Base-by-base conservation (phyloP, 257 asterid species). In the Nicotiana sylvestris region DNA sequence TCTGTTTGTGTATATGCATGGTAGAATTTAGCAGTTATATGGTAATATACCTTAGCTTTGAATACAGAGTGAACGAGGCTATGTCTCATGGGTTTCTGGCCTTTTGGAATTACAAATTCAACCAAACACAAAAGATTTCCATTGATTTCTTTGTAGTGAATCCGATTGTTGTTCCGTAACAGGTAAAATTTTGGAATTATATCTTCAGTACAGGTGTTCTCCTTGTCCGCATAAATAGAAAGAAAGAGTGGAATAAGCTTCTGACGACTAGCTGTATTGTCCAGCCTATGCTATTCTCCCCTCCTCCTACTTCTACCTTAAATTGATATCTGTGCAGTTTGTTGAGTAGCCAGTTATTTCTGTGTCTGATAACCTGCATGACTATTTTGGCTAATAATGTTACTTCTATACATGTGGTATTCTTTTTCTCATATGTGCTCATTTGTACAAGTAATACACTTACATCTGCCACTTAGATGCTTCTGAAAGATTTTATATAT, bases 111-210 rank as follows among this genome's bases (percentile, higher is more conserved):
- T 35, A 35, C 39, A 35, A 5, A 35, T 35, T 35, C 39, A 35
- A 96, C 90, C 0, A 94, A 87, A 84, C 98, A 96, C 78, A 33
- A 94, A 90, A 70, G 98, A 96, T 68, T 94, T 89, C 98, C 98
- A 96, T 70, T 94, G 97, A 18, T 93, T 94, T 92, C 99, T 86
- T 60, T 96, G 98, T 32, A 96, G 84, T 49, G 99, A 96, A 86
- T 96, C 99, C 81, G 37, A 33, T 35, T 35, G 39, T 35, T 35
- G 39, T 35, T 35, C 39, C 39, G 6, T 35, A 35, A 35, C 1
- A 35, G 6, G 39, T 35, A 35, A 35, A 5, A 35, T 35, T 35
- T 35, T 33, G 33, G 61, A 66, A 46, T 13, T 72, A 35, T 35
- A 72, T 3, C 21, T 46, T 46, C 25, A 25, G 25, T 72, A 16